Conservation (phyloP, 192 early-diverging fungal species). For the Backusella macrospora region DNA sequence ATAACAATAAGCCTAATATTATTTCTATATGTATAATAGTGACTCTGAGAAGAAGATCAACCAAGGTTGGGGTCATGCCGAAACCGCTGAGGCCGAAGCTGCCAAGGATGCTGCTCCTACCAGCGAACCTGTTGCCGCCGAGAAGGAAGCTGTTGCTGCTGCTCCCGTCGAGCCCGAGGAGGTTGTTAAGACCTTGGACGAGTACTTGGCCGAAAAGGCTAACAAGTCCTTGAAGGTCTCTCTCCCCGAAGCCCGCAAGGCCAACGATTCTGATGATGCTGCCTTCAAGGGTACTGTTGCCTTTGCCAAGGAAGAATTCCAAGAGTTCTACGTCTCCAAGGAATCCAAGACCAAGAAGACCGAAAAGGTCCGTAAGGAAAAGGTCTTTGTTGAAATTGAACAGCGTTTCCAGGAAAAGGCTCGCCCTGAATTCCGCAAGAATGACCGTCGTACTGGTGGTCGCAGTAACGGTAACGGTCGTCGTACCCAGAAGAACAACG, state of each 20-base stretch:
- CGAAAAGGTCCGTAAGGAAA: conserved; percentile 70
- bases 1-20: background rate
- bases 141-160: conserved; percentile 43
- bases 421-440: conserved; percentile 64
- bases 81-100: conserved; percentile 59
- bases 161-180: conserved; percentile 75
- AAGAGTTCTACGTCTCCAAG: conserved; percentile 75
- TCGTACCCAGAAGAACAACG: conserved; percentile 43
- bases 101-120: conserved; percentile 22
- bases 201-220: conserved; percentile 79
- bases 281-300: conserved; percentile 77
- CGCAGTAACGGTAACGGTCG: conserved; percentile 33
- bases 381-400: conserved; percentile 77
- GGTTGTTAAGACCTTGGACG: conserved; percentile 81
- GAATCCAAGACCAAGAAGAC: conserved; percentile 45
- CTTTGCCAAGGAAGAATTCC: conserved; percentile 73
- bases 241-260: conserved; percentile 68
- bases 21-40: conserved; percentile 21
- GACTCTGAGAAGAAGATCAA: conserved; percentile 93
- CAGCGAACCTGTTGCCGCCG: conserved; percentile 38
- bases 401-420: conserved; percentile 76
- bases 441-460: conserved; percentile 44
- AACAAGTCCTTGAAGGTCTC: conserved; percentile 59
- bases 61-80: conserved; percentile 78
- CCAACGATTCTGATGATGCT: conserved; percentile 89